Evolutionary conservation across 2,329 filamentous ascomycete genomes (phyloP).

Genomic region (Colletotrichum phormii): DNA sequence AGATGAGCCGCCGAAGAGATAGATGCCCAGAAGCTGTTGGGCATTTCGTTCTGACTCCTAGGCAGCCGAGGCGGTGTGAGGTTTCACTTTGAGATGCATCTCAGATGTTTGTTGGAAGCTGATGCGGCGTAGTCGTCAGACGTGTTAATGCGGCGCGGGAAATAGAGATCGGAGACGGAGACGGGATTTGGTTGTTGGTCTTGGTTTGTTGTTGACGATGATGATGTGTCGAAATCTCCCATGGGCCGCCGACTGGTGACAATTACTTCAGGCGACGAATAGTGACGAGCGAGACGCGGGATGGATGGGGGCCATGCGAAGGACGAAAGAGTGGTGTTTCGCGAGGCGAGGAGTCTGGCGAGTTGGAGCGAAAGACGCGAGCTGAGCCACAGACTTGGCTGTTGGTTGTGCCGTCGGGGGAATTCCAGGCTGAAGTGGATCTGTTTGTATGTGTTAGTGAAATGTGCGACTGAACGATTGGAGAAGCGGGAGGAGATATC

Average conservation of each 20-base stretch:
- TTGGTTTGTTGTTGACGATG: too few species aligned
- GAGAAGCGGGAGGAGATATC: background rate
- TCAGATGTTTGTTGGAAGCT: background rate
- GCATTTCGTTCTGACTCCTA: background rate
- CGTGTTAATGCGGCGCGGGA: background rate
- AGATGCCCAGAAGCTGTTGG: background rate
- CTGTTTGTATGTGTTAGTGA: background rate
- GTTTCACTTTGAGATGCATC: background rate
- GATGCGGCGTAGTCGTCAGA: background rate
- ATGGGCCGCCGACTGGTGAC: background rate
- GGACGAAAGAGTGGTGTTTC: conserved; percentile 5
- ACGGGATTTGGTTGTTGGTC: background rate
- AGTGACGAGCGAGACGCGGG: background rate
- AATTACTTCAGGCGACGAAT: background rate
- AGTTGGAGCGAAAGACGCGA: conserved; percentile 10
- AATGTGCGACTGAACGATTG: background rate
- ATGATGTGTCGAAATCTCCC: background rate
- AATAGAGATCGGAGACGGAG: background rate
- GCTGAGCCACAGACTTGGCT: conserved; percentile 3
- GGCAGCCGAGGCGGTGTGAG: background rate
- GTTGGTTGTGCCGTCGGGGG: conserved; percentile 19
- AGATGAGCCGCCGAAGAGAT: background rate
- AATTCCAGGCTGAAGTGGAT: background rate
- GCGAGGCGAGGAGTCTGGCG: conserved; percentile 13
- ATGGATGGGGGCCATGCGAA: background rate